Percentiles rank a stretch among this genome's conserved stretches.
phyloP scores from a whole-genome alignment of 805 yeast species.

The Wickerhamomyces sydowiorum region DNA sequence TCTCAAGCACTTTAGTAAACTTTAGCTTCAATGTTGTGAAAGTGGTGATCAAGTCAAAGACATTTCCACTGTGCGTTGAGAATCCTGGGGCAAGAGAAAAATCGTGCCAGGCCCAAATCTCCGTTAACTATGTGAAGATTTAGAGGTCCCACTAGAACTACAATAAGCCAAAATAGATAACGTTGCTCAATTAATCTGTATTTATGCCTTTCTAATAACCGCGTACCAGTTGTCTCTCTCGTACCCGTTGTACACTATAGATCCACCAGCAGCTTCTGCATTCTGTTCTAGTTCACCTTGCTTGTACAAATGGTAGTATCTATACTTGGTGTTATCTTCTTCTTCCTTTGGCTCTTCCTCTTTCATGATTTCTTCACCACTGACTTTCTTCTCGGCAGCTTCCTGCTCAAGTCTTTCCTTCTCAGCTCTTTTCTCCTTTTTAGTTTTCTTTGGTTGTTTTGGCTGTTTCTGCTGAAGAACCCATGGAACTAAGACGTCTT shows the following conservation, averaged over 20 bases:
- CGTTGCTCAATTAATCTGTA: background rate
- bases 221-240: conserved; percentile 36
- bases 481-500: conserved; percentile 96
- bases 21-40: background rate
- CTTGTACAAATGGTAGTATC: conserved; percentile 84
- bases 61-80: too few species aligned
- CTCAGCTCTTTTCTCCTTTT: conserved; percentile 12
- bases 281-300: conserved; percentile 79
- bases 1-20: background rate
- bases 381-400: conserved; percentile 9
- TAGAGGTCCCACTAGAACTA: too few species aligned
- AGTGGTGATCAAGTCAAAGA: background rate
- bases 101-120: background rate
- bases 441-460: conserved; percentile 16
- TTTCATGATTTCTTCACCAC: conserved; percentile 4
- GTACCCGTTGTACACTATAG: conserved; percentile 67
- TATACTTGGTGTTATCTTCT: conserved; percentile 50
- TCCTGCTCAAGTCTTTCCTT: conserved; percentile 23
- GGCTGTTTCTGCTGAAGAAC: conserved; percentile 52
- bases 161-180: background rate
- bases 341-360: conserved; percentile 9
- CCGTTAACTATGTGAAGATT: background rate
- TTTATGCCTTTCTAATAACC: background rate
- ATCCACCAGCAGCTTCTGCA: conserved; percentile 65
- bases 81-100: background rate